phyloP scores from a whole-genome alignment of 768 basidiomycete genomes.

The Filobasidium wieringae region DNA sequence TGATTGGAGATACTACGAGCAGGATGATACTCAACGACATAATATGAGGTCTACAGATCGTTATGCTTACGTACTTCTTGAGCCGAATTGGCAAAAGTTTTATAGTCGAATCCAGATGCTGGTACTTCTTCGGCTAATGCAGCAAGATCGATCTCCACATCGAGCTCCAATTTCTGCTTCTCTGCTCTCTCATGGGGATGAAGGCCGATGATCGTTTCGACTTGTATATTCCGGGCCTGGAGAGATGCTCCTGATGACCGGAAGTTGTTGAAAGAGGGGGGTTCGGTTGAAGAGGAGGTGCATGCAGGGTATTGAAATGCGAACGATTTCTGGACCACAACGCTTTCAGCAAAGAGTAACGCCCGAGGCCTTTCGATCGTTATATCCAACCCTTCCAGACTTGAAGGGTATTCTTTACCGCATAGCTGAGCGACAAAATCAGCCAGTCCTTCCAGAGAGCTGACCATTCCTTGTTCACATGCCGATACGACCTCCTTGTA shows the following conservation, averaged over 20 bases:
- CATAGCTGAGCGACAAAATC: conserved; percentile 42
- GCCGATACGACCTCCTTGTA: conserved; percentile 26
- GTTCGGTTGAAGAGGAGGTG: neutral
- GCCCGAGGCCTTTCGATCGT: conserved; percentile 46
- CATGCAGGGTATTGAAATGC: conserved; percentile 19
- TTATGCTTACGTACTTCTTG: conserved; percentile 37
- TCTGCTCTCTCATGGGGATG: conserved; percentile 55
- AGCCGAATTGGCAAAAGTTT: conserved; percentile 39
- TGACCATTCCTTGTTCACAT: conserved; percentile 32
- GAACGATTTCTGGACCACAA: conserved; percentile 39
- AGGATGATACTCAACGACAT: neutral
- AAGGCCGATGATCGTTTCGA: conserved; percentile 55
- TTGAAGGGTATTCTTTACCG: conserved; percentile 36
- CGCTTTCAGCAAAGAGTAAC: conserved; percentile 46
- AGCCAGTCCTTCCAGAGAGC: conserved; percentile 45
- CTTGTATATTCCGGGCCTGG: conserved; percentile 45
- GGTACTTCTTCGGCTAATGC: conserved; percentile 1
- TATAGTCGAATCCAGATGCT: conserved; percentile 39
- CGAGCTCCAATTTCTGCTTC: conserved; percentile 52
- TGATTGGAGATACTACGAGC: conserved; percentile 43
- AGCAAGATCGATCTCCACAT: conserved; percentile 36
- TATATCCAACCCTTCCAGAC: conserved; percentile 42
- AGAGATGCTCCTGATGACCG: conserved; percentile 15
- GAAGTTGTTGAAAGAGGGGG: conserved; percentile 22
- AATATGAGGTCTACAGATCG: neutral